Percentiles rank a stretch among this genome's conserved stretches.
phyloP scores from a whole-genome alignment of 2,329 filamentous ascomycete species.

The Colletotrichum phormii region DNA sequence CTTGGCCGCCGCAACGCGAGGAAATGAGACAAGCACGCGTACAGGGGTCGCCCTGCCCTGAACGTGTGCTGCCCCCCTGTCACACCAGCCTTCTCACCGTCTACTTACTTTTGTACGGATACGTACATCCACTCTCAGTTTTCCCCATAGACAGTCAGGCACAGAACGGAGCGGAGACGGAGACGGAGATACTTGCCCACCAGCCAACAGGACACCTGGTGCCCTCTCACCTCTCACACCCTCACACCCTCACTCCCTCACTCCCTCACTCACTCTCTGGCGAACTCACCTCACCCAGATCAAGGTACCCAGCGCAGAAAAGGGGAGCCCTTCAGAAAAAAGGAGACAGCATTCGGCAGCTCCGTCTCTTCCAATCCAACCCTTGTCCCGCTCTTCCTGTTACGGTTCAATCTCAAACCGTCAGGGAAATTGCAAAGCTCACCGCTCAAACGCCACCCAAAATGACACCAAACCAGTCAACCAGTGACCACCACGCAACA shows the following conservation, averaged over 20 bases:
- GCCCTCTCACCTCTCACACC: no score
- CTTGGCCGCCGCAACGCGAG: conserved; percentile 34
- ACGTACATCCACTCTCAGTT: background rate
- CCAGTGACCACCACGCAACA: background rate
- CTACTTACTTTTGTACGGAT: no score
- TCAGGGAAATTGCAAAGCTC: conserved; percentile 34
- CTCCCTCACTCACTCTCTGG: no score
- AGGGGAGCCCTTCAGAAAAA: background rate
- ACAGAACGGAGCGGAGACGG: background rate
- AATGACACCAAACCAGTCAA: background rate
- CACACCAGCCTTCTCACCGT: background rate
- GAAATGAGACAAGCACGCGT: conserved; percentile 38
- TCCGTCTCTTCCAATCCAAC: conserved; percentile 13
- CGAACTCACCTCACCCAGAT: conserved; percentile 14
- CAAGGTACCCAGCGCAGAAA: background rate
- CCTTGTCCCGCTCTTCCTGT: conserved; percentile 7
- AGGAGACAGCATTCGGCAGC: conserved; percentile 22
- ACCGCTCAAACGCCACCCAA: conserved; percentile 18
- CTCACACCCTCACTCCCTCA: no score
- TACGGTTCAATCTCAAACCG: conserved; percentile 34
- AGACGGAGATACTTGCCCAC: background rate
- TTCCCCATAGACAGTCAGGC: background rate
- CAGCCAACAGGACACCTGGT: background rate
- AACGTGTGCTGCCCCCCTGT: conserved; percentile 30
- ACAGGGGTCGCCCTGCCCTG: conserved; percentile 11